Base-by-base conservation (phyloP, 768 basidiomycete species). In the Amanita rubescens region DNA sequence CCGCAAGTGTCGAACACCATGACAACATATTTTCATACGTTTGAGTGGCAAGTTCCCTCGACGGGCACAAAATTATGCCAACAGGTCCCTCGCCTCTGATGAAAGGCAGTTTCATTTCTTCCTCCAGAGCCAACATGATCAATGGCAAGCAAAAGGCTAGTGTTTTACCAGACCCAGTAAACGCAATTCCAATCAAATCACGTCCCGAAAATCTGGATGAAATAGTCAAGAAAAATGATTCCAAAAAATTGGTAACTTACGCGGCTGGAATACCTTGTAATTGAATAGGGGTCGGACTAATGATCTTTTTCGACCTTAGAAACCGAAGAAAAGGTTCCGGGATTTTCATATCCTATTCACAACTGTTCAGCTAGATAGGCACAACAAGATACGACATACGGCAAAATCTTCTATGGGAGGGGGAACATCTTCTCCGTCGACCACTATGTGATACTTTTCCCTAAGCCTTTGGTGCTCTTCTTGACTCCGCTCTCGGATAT, bases 121-220 rank as follows among this genome's bases (percentile, higher is more conserved):
- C 93, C 72, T 98, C 95, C 14, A 95, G 76, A 1, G 94, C 88
- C 59, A 90, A 75, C 96, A 99, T 98, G 59, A 98, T 94, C 22
- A 97, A 75, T 2, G 96, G 96, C n/a, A 99, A 74, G 59, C 93
- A 95, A 71, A 99, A 99, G 0, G 94, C 87, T n/a, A 99, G 81
- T 0, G 96, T 99, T 71, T 99, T 99, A 14, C 96, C 96, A 0
- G 95, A 98, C 35, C 96, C 96, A 22, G 96, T 99, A 71, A 98
- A 98, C 3, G 96, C 96, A 58, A 99, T 98, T 17, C 96, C 96
- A 58, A 98, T 99, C 73, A 98, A 87, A 67, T 99, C 96, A 57
- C 96, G 83, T 35, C 96, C 96, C 48, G 93, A 74, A 67, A 98
- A 97, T 32, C 93, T 94, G 63, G 62, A 55, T 66, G 53, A 27